These are phyloP conservation scores for Entonaema liquescens DNA, from an alignment of 495 filamentous ascomycete species.

Conservation along the genomic window DNA sequence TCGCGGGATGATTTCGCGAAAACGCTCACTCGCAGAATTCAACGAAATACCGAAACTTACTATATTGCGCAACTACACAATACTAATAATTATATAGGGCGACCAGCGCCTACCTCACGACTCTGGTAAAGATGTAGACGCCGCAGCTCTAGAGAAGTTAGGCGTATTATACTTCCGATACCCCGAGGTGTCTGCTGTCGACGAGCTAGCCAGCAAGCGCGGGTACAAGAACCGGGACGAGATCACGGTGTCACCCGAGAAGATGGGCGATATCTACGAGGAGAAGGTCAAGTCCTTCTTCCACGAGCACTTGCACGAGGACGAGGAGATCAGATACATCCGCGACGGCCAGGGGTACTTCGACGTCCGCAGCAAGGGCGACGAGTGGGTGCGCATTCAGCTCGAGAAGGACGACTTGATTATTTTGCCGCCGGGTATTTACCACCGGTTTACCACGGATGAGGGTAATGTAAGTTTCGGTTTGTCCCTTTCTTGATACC, in stretches of 20 bases:
- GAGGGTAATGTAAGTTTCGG: constrained; percentile 76
- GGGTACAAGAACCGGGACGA: constrained; percentile 95
- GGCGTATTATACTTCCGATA: constrained; percentile 82
- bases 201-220: constrained; percentile 76
- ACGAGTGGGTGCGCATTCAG: constrained; percentile 85
- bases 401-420: constrained; percentile 78
- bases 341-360: constrained; percentile 91
- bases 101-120: constrained; percentile 94
- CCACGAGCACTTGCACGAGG: constrained; percentile 94
- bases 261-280: constrained; percentile 88
- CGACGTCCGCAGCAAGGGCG: constrained; percentile 78
- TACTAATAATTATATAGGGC: constrained; percentile 62
- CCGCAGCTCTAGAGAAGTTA: constrained; percentile 70
- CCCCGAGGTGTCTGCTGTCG: constrained; percentile 68
- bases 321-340: constrained; percentile 99
- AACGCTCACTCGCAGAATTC: background rate
- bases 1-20: constrained; percentile 28
- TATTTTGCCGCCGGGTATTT: constrained; percentile 95
- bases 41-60: background rate
- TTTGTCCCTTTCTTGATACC: background rate
- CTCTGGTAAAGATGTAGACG: constrained; percentile 70
- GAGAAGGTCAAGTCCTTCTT: constrained; percentile 94
- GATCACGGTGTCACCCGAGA: constrained; percentile 84
- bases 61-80: background rate
- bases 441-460: constrained; percentile 96